These are phyloP conservation scores for Podaxis sp. DNA, from an alignment of 768 basidiomycete species.

Conservation along the genomic window DNA sequence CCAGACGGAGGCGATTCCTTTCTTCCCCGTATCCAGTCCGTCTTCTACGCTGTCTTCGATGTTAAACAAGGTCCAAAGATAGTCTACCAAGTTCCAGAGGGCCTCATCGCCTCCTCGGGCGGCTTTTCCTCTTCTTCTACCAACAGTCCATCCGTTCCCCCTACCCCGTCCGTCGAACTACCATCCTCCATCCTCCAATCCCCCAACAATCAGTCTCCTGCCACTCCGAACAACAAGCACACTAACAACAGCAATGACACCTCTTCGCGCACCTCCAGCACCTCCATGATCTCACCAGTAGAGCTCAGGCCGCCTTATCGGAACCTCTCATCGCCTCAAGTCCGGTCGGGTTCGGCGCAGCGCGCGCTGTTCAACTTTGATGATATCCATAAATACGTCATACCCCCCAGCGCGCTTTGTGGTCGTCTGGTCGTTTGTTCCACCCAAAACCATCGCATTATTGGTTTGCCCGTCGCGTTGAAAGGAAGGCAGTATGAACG, in stretches of 20 bases:
- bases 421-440: constrained; percentile 88
- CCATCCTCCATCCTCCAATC: constrained; percentile 21
- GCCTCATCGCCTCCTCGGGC: constrained; percentile 59
- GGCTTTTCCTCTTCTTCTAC: constrained; percentile 27
- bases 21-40: constrained; percentile 77
- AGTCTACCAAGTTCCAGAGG: constrained; percentile 92
- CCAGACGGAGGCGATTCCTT: constrained; percentile 60
- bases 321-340: constrained; percentile 40
- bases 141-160: constrained; percentile 33
- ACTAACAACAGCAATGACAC: constrained; percentile 26
- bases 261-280: constrained; percentile 52
- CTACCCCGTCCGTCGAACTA: constrained; percentile 39
- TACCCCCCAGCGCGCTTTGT: constrained; percentile 83
- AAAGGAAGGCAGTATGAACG: constrained; percentile 69
- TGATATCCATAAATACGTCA: constrained; percentile 91
- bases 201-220: not conserved
- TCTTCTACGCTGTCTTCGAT: constrained; percentile 96
- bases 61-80: constrained; percentile 83
- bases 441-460: constrained; percentile 78
- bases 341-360: constrained; percentile 50
- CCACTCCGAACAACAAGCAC: not conserved
- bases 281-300: constrained; percentile 47
- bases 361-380: constrained; percentile 81
- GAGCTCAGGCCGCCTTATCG: constrained; percentile 42
- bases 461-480: constrained; percentile 88